Evolutionary conservation across 192 early-diverging fungal genomes (phyloP).

Genomic region (Physocladia obscura): DNA sequence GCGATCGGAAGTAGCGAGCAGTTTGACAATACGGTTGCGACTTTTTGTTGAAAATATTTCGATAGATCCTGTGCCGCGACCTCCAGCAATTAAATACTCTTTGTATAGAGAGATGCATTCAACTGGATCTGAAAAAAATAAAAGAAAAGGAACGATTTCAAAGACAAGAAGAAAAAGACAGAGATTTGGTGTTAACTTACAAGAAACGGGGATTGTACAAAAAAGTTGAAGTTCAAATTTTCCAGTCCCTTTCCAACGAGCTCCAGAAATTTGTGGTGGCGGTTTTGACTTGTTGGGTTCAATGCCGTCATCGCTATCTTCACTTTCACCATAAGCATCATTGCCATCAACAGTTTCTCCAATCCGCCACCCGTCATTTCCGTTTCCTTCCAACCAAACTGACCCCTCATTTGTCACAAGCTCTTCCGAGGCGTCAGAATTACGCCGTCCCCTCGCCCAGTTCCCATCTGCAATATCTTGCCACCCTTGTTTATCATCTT

Average conservation of each 20-base stretch:
- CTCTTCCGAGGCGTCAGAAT: neutral
- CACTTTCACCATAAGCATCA: neutral
- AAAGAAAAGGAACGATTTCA: too few species aligned
- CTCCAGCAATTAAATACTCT: conserved; percentile 1
- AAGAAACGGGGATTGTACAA: neutral
- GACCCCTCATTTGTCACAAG: neutral
- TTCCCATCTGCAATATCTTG: neutral
- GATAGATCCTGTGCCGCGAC: neutral
- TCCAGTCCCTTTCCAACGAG: conserved; percentile 1
- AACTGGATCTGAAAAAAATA: conserved; percentile 16
- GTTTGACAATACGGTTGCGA: too few species aligned
- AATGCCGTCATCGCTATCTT: neutral
- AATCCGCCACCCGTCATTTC: conserved; percentile 9
- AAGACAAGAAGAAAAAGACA: too few species aligned
- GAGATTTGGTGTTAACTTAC: conserved; percentile 1
- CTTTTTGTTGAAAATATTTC: neutral
- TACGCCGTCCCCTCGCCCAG: neutral
- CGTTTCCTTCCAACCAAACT: conserved; percentile 11
- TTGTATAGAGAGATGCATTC: conserved; percentile 16
- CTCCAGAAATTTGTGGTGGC: neutral
- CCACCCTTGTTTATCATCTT: too few species aligned
- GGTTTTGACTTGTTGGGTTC: neutral
- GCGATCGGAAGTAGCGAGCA: too few species aligned
- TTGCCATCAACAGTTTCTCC: conserved; percentile 5
- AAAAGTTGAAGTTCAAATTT: conserved; percentile 10